phyloP scores from a whole-genome alignment of 495 filamentous ascomycete genomes.

The Penicillium silybi region DNA sequence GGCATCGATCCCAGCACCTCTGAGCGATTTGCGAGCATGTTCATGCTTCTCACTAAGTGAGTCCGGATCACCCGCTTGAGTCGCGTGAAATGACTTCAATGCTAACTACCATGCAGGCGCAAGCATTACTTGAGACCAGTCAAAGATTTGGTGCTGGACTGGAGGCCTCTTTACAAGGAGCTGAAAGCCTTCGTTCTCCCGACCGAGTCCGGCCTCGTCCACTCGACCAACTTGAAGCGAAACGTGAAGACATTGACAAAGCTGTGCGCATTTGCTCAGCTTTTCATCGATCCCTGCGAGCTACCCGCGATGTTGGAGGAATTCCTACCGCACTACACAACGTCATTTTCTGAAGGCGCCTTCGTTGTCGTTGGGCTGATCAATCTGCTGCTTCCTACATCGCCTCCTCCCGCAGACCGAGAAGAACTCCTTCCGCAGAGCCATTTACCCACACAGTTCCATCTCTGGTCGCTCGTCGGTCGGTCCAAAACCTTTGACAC shows the following conservation, averaged over 20 bases:
- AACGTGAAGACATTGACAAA: constrained; percentile 75
- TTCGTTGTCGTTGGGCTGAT: constrained; percentile 83
- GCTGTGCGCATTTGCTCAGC: constrained; percentile 81
- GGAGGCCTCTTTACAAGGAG: constrained; percentile 88
- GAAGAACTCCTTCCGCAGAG: constrained; percentile 72
- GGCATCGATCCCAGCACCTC: constrained; percentile 77
- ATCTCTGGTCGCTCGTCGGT: constrained; percentile 91
- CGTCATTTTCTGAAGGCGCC: constrained; percentile 82
- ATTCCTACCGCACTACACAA: constrained; percentile 90
- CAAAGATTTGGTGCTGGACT: constrained; percentile 86
- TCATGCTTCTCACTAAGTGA: constrained; percentile 88
- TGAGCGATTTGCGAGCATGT: constrained; percentile 95
- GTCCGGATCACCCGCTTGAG: constrained; percentile 15
- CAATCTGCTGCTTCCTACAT: constrained; percentile 83
- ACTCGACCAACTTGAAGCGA: constrained; percentile 60
- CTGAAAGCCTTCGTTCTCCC: constrained; percentile 86
- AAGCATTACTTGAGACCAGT: constrained; percentile 92
- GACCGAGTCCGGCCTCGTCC: constrained; percentile 64
- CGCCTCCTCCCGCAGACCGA: constrained; percentile 66
- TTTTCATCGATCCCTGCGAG: constrained; percentile 88
- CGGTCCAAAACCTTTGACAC: constrained; percentile 85
- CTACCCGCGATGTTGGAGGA: constrained; percentile 88
- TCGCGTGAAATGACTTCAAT: constrained; percentile 1
- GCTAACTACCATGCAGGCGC: constrained; percentile 57
- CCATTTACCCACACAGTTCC: constrained; percentile 88